A percentile compares a stretch with the other conserved stretches of the same genome.
These are phyloP conservation scores for Lachancea dasiensis DNA, from an alignment of 805 yeast species.

Conservation along the genomic window DNA sequence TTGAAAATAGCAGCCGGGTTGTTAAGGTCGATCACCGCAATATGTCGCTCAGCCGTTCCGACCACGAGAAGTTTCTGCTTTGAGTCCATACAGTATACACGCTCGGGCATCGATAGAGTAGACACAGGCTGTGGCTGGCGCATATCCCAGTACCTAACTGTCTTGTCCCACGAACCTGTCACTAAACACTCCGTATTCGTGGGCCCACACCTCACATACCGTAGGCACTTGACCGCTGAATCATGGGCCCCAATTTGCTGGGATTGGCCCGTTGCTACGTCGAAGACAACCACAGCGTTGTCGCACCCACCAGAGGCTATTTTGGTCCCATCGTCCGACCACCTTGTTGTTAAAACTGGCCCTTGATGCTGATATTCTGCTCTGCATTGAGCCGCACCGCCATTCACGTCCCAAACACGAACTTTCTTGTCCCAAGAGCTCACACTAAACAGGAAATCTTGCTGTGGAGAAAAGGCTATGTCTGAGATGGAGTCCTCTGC, in stretches of 20 bases:
- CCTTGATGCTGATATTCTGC: constrained; percentile 87
- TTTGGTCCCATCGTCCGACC: constrained; percentile 83
- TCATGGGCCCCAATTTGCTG: constrained; percentile 84
- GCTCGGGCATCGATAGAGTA: constrained; percentile 77
- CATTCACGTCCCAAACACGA: constrained; percentile 79
- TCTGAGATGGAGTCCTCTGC: constrained; percentile 92
- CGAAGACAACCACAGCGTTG: constrained; percentile 78
- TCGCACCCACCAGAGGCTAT: constrained; percentile 89
- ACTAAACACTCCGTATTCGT: constrained; percentile 72
- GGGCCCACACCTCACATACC: constrained; percentile 82
- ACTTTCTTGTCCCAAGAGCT: constrained; percentile 95
- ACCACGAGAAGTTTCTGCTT: constrained; percentile 78
- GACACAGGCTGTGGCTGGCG: constrained; percentile 78
- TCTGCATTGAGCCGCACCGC: constrained; percentile 79
- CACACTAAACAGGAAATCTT: constrained; percentile 66
- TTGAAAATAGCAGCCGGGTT: constrained; percentile 80
- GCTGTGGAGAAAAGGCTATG: constrained; percentile 78
- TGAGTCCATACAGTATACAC: constrained; percentile 86
- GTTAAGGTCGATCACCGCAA: constrained; percentile 69
- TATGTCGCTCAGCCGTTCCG: constrained; percentile 89
- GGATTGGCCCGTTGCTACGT: constrained; percentile 72
- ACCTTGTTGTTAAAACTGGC: constrained; percentile 76
- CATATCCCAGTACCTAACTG: constrained; percentile 60
- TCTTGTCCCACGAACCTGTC: constrained; percentile 95
- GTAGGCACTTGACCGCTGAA: constrained; percentile 66